Evolutionary conservation across 192 early-diverging fungal genomes (phyloP), one percentile per base, ranked within the genome.

Genomic region (Gryganskiella cystojenkinii): DNA sequence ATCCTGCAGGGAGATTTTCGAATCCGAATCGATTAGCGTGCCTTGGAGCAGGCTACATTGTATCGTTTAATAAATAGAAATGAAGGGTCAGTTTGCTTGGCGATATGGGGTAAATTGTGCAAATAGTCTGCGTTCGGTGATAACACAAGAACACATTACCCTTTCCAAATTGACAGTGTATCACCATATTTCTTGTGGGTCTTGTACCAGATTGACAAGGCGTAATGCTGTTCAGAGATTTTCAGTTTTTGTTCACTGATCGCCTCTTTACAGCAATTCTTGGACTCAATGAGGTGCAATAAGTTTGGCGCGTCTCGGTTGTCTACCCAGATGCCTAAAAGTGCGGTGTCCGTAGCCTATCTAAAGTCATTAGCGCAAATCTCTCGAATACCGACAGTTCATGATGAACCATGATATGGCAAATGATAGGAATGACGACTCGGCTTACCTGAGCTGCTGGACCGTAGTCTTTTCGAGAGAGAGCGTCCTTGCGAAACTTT

Each of bases 101-200:
- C n/a, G n/a, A n/a, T n/a, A n/a, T n/a, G n/a, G n/a, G n/a, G n/a
- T n/a, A n/a, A n/a, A n/a, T n/a, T n/a, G n/a, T n/a, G n/a, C n/a
- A n/a, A n/a, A n/a, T n/a, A n/a, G n/a, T n/a, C n/a, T n/a, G n/a
- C n/a, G n/a, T 5, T 9, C 37, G 37, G 37, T 5, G 13, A 40
- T 9, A n/a, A 24, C 19, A 1, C 7, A 40, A 27, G 17, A 33
- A 25, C 42, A 64, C 24, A 44, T 8, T 81, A 93, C 92, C 78
- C 81, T 57, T 81, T 84, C 90, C 90, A 92, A 13, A 92, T 70
- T 22, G 90, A 87, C 53, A 95, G 71, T 4, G 82, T 71, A 24
- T 87, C 82, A 37, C 79, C 61, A 22, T 64, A 71, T 52, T 82
- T 62, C 37, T 80, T 80, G 14, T 79, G 82, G 2, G 66, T 52